Conservation (phyloP, 441 rosid genomes). For the Gossypium aridum region DNA sequence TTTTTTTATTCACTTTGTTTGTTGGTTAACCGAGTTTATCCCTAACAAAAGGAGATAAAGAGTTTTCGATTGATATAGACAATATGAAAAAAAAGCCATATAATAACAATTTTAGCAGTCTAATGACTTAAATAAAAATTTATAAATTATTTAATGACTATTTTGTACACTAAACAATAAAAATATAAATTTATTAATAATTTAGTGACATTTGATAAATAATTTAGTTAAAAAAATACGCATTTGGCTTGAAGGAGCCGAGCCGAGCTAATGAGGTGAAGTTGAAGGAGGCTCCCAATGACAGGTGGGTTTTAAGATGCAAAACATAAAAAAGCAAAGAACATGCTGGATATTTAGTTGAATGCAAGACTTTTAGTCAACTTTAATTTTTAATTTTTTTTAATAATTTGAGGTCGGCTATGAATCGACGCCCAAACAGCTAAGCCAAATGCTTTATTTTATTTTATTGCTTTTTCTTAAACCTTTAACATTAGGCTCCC, state of each 20-base stretch:
- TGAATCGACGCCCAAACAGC: not conserved
- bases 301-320: not conserved
- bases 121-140: accelerated
- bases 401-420: not conserved
- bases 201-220: accelerated
- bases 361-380: not conserved
- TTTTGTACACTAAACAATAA: too few species aligned
- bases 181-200: too few species aligned
- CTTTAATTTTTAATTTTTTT: not conserved
- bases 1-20: too few species aligned
- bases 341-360: not conserved
- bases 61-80: too few species aligned
- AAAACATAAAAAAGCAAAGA: not conserved
- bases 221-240: too few species aligned
- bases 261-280: not conserved
- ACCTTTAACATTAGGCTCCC: not conserved
- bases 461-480: not conserved
- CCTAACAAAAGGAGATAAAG: too few species aligned
- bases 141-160: too few species aligned
- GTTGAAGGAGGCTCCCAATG: not conserved
- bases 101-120: accelerated
- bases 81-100: too few species aligned
- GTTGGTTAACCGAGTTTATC: too few species aligned
- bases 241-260: not conserved
- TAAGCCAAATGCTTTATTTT: not conserved